phyloP scores from a whole-genome alignment of 1,284 basidiomycete genomes.

The Ceratobasidium sp. region DNA sequence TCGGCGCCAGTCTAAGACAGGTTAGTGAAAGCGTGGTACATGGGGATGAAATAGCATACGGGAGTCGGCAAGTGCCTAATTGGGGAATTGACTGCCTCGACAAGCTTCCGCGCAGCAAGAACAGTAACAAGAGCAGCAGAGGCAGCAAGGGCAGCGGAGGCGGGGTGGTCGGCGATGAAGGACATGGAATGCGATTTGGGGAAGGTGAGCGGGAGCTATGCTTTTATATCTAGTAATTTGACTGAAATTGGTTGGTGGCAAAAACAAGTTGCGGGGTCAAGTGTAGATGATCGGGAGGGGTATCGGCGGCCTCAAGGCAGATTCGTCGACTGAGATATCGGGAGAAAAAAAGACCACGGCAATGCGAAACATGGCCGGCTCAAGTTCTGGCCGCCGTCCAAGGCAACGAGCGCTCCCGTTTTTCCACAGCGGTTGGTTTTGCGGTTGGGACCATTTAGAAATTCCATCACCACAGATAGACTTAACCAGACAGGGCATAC shows the following conservation, averaged over 20 bases:
- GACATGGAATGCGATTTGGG: conserved; percentile 25
- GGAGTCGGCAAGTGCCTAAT: background rate
- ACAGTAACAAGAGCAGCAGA: background rate
- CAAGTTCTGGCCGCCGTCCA: no score
- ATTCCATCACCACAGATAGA: no score
- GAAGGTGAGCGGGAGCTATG: background rate
- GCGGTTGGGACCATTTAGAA: no score
- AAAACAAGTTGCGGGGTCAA: background rate
- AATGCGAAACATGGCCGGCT: no score
- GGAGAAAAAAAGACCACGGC: no score
- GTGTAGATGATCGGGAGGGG: no score
- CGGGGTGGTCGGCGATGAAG: background rate
- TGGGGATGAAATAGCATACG: background rate
- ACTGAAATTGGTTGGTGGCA: conserved; percentile 20
- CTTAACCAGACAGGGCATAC: no score
- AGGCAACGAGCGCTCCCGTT: no score
- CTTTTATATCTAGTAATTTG: conserved; percentile 2
- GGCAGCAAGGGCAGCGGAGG: background rate
- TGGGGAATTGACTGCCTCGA: background rate
- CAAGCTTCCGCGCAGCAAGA: conserved; percentile 9
- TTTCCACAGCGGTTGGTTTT: no score
- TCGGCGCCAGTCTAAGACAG: conserved; percentile 2
- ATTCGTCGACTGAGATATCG: no score
- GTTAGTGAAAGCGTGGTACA: background rate
- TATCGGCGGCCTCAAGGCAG: no score